A percentile compares a stretch with the other conserved stretches of the same genome.
Evolutionary conservation across 371 early-diverging fungal species (phyloP).

Genomic region (Neoconidiobolus thromboides): DNA sequence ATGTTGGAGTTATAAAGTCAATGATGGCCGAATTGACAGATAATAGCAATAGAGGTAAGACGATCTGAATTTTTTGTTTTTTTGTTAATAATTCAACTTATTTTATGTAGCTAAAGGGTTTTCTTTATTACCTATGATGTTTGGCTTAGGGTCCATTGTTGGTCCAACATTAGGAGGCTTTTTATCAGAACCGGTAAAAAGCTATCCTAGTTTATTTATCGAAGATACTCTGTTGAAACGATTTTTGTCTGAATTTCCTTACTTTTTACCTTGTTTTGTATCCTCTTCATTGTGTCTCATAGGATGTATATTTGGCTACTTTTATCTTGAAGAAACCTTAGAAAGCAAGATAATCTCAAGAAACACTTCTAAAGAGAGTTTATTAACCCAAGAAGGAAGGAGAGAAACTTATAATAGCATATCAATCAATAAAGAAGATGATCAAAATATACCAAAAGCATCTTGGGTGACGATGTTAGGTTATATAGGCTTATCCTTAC

Average conservation of each 20-base stretch:
- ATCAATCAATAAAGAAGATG: not conserved
- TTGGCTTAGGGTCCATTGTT: conserved; percentile 11
- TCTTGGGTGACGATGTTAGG: conserved; percentile 4
- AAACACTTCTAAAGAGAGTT: no score
- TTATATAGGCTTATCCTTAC: conserved; percentile 26
- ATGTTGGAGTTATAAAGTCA: conserved; percentile 69
- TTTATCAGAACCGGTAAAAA: conserved; percentile 48
- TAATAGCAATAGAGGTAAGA: conserved; percentile 39
- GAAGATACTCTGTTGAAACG: conserved; percentile 21
- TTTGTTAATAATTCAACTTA: not conserved
- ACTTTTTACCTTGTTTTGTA: conserved; percentile 67
- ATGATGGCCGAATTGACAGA: conserved; percentile 74
- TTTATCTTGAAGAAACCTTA: conserved; percentile 55
- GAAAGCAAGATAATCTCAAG: not conserved
- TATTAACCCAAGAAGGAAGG: not conserved
- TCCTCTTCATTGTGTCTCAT: conserved; percentile 33
- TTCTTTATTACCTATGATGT: conserved; percentile 7
- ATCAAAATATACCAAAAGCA: not conserved
- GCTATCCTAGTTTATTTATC: conserved; percentile 42
- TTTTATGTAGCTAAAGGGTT: conserved; percentile 6
- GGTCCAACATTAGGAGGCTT: conserved; percentile 70
- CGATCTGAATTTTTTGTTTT: not conserved
- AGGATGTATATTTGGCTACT: conserved; percentile 42
- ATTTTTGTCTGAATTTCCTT: conserved; percentile 49
- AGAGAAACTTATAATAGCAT: not conserved